phyloP scores from a whole-genome alignment of 176 grass and related monocot species.

The Musa schizocarpa region DNA sequence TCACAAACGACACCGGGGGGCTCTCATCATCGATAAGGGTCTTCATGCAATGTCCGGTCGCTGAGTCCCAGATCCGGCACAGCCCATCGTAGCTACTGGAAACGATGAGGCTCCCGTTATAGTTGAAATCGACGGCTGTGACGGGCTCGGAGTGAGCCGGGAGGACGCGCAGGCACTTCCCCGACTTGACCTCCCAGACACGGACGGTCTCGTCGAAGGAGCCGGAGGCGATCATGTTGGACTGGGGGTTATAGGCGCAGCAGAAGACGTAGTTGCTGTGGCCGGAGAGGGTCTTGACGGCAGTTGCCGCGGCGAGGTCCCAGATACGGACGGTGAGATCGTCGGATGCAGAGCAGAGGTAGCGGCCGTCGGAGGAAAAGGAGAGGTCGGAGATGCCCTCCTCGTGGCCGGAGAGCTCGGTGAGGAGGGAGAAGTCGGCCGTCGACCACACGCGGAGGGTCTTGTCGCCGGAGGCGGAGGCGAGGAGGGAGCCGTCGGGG shows the following conservation, averaged over 20 bases:
- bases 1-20: conserved; percentile 12
- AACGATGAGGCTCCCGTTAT: conserved; percentile 2
- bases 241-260: conserved; percentile 14
- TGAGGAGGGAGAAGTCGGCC: neutral
- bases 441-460: conserved; percentile 9
- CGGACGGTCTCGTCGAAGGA: conserved; percentile 20
- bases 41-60: conserved; percentile 10
- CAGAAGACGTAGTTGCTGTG: conserved; percentile 15
- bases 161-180: conserved; percentile 4
- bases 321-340: conserved; percentile 14
- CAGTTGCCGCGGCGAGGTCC: neutral
- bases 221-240: conserved; percentile 14
- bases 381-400: conserved; percentile 15
- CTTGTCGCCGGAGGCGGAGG: conserved; percentile 17
- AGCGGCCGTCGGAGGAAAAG: conserved; percentile 15
- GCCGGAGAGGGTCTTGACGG: neutral
- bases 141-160: conserved; percentile 15
- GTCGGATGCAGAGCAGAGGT: conserved; percentile 17
- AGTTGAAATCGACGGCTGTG: conserved; percentile 13
- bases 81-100: conserved; percentile 17
- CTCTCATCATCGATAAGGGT: conserved; percentile 15
- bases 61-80: conserved; percentile 17
- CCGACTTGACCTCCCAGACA: conserved; percentile 17
- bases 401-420: conserved; percentile 7
- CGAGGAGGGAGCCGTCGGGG: conserved; percentile 7